phyloP scores from a whole-genome alignment of 2,329 filamentous ascomycete genomes.

The Monosporascus sp. region DNA sequence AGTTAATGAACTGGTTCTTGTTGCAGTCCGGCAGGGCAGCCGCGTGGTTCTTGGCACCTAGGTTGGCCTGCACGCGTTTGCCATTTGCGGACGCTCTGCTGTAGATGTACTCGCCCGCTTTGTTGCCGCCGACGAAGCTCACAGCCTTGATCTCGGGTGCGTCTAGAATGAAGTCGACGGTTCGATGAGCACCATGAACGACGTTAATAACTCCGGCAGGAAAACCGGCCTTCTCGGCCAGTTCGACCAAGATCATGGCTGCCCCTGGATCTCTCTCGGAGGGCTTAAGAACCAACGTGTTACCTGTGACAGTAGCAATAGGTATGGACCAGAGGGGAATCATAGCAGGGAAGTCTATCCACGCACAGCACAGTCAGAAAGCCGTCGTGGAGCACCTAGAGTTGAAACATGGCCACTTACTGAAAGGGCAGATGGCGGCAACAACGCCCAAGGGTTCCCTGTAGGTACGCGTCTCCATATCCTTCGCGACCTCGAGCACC shows the following conservation, averaged over 20 bases:
- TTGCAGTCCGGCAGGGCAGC: slow-evolving; percentile 81
- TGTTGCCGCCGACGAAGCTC: slow-evolving; percentile 81
- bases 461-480: slow-evolving; percentile 84
- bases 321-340: slow-evolving; percentile 90
- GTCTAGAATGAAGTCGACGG: slow-evolving; percentile 82
- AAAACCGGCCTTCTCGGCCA: slow-evolving; percentile 75
- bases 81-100: slow-evolving; percentile 72
- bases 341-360: slow-evolving; percentile 82
- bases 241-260: slow-evolving; percentile 78
- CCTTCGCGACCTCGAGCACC: slow-evolving; percentile 78
- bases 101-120: slow-evolving; percentile 85
- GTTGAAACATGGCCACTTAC: slow-evolving; percentile 39
- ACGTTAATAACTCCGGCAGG: slow-evolving; percentile 78
- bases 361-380: slow-evolving; percentile 5
- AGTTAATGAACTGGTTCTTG: slow-evolving; percentile 85
- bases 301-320: slow-evolving; percentile 76
- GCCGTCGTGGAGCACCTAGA: neutral
- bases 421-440: slow-evolving; percentile 83
- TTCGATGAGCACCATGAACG: slow-evolving; percentile 72
- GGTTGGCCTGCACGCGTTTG: slow-evolving; percentile 82
- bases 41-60: slow-evolving; percentile 85
- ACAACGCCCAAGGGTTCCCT: slow-evolving; percentile 76
- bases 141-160: slow-evolving; percentile 81
- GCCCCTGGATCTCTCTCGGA: slow-evolving; percentile 81
- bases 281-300: slow-evolving; percentile 79